Base-by-base conservation (phyloP, 768 basidiomycete genomes). In the Agrocybe pediades region DNA sequence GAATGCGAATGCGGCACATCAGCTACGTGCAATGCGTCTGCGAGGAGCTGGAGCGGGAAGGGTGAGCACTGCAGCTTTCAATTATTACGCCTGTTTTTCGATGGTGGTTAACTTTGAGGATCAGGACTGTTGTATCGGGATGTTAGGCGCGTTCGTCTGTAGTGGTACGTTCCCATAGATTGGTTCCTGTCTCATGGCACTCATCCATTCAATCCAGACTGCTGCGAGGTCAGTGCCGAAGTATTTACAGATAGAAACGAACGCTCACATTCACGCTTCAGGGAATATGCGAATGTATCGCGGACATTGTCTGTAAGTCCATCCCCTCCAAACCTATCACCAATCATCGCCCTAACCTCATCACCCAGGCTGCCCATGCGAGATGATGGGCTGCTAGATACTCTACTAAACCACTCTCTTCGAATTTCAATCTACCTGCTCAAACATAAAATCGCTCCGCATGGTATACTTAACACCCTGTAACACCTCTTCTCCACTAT, bases 371-470 rank as follows among this genome's bases (percentile, higher is more conserved):
- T 59, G 58, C 33, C 58, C 58, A 17, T 59, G 58, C 54, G 58
- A 59, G 48, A 56, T 59, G 55, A 20, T 59, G 42, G 58, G 58
- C 15, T 49, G 49, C 39, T 59, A 30, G 53, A 30, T 11, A 16
- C 13, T 39, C 41, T 23, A 19, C 15, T 17, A 3, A 25, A 46
- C 1, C 25, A 26, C 3, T 20, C 25, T 24, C 41, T 17, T 30
- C 29, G 8, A 30, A 30, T 7, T 30, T 30, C 15, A 30, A 7
- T 30, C 15, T 7, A 42, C 42, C 57, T 67, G 60, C 52, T 67
- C 65, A 49, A 67, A 75, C 68, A 77, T 61, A 36, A 77, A 70
- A 55, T 77, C 73, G 29, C 66, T 67, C 21, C 73, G 59, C 66
- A 75, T 68, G 1, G 72, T 71, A 53, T 71, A 73, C 51, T 77